Evolutionary conservation across 129 eudicot genomes (phyloP).

Genomic region (Chrysanthemum makinoi): DNA sequence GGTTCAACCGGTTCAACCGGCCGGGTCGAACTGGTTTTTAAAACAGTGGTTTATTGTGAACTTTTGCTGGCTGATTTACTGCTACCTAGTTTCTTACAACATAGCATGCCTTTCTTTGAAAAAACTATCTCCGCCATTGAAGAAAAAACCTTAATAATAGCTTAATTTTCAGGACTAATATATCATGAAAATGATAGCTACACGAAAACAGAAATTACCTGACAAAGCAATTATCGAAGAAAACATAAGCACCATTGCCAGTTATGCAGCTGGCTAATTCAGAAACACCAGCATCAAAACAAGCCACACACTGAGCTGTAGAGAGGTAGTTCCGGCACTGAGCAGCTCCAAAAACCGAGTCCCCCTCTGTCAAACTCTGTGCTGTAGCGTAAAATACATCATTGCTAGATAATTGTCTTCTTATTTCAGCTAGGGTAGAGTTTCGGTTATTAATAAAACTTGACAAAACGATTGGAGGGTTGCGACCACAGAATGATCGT

Average conservation of each 20-base stretch:
- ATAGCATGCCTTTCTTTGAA: too few species aligned
- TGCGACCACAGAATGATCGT: constrained; percentile 35
- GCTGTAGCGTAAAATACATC: constrained; percentile 26
- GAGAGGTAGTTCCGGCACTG: constrained; percentile 48
- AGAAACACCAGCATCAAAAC: constrained; percentile 30
- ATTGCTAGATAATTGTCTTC: constrained; percentile 27
- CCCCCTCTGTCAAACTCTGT: constrained; percentile 22
- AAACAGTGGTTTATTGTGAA: too few species aligned
- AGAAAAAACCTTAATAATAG: background rate
- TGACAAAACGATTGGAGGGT: constrained; percentile 23
- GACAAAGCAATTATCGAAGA: constrained; percentile 40
- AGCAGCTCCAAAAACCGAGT: constrained; percentile 33
- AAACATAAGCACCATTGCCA: constrained; percentile 38
- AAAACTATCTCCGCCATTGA: background rate
- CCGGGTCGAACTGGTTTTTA: too few species aligned
- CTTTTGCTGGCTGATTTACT: too few species aligned
- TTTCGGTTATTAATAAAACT: constrained; percentile 28
- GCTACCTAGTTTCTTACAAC: too few species aligned
- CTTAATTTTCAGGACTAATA: background rate
- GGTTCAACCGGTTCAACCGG: too few species aligned
- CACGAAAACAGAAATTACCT: constrained; percentile 27
- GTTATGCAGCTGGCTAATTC: constrained; percentile 23
- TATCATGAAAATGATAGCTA: background rate
- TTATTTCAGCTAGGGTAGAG: constrained; percentile 22
- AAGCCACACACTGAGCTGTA: constrained; percentile 39